Evolutionary conservation across 108 stramenopile genomes (phyloP), one percentile per base, ranked within the genome.

Genomic region (Hondaea fermentalgiana): DNA sequence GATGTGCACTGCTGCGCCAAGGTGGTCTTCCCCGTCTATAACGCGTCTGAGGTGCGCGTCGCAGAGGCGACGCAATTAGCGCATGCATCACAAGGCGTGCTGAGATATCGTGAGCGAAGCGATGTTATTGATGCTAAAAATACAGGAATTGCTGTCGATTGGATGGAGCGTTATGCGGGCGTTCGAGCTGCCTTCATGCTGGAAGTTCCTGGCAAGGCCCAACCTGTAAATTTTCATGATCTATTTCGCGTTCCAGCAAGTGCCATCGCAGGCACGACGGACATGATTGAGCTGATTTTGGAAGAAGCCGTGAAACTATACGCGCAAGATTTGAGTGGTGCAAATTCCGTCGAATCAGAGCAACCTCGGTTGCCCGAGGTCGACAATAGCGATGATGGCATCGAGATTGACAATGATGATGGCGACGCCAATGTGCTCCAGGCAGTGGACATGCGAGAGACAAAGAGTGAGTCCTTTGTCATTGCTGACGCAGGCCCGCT

Each of bases 101-200:
- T 83, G 76, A 12, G 51, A 12, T 83, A 25, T 17, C 45, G 76
- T 23, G 49, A 12, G 51, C 76, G 76, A 83, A 83, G 76, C 28
- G 4, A 47, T 12, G 45, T 83, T 6, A 53, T 53, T 53, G 76
- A 83, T 23, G n/a, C 51, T 16, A 53, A 23, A 3, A 83, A 83
- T 83, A 83, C 76, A 8, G 76, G 76, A 83, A 53, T 83, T 83
- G 45, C 76, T 35, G 28, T 83, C 10, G 76, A 83, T 23, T 83
- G 76, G 76, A 83, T 83, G 51, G 49, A 83, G 23, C 19, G 16
- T 14, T 53, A 28, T 12, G 49, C 76, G 2, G 45, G 49, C 25
- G 76, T 83, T 12, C 45, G 76, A 12, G 45, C 76, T 12, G 76
- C 76, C 12, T 83, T 53, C 76, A 83, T 83, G 45, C 25, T 83